These are phyloP conservation scores for Isatis tinctoria DNA, from an alignment of 345 rosid genomes.

Conservation along the genomic window DNA sequence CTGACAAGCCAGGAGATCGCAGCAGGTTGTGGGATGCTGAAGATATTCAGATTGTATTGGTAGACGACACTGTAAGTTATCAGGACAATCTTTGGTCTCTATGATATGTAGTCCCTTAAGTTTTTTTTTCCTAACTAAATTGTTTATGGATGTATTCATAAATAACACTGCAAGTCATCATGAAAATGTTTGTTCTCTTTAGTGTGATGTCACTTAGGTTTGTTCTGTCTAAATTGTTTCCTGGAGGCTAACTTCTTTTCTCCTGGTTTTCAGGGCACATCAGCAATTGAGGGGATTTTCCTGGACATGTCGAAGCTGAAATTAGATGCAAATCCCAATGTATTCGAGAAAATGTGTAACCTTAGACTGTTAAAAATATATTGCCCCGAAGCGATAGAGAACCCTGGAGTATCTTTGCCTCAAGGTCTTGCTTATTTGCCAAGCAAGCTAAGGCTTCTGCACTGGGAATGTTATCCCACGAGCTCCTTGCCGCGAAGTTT, in stretches of 20 bases:
- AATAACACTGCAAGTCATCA: no score
- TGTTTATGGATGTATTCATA: no score
- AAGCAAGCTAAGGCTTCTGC: constrained; percentile 20
- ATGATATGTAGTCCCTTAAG: neutral
- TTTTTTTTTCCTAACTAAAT: neutral
- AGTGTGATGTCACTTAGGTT: no score
- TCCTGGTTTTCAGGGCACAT: constrained; percentile 29
- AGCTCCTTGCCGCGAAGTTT: constrained; percentile 29
- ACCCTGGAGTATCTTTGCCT: neutral
- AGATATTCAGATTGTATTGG: constrained; percentile 17
- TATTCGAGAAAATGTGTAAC: constrained; percentile 21
- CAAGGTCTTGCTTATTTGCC: constrained; percentile 19
- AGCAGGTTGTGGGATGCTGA: constrained; percentile 21
- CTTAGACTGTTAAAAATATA: constrained; percentile 22
- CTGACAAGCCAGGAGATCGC: constrained; percentile 17
- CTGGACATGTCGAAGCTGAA: neutral
- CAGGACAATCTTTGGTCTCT: neutral
- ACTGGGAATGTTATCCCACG: constrained; percentile 27
- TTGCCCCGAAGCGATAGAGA: neutral
- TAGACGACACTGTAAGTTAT: neutral
- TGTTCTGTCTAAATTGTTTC: no score
- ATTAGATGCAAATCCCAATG: neutral
- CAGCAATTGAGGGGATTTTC: constrained; percentile 30
- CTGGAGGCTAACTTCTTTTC: neutral
- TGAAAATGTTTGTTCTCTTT: no score